phyloP scores from a whole-genome alignment of 2,329 filamentous ascomycete genomes.

The Aquanectria penicillioides region DNA sequence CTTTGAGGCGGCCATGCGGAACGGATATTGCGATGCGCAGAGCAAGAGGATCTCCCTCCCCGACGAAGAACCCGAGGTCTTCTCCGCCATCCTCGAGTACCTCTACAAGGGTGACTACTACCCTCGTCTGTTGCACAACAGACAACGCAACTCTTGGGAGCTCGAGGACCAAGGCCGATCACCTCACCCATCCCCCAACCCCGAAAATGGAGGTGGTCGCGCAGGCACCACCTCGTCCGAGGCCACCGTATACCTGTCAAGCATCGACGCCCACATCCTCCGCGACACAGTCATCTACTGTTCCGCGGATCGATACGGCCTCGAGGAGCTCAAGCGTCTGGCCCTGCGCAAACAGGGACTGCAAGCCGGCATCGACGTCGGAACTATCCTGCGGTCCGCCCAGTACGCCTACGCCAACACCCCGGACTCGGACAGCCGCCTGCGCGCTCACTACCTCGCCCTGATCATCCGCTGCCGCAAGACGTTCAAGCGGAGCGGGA shows the following conservation, averaged over 20 bases:
- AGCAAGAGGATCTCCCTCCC: constrained; percentile 80
- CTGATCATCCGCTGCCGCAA: constrained; percentile 97
- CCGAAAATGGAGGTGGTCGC: constrained; percentile 56
- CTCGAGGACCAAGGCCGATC: constrained; percentile 74
- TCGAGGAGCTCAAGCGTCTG: constrained; percentile 92
- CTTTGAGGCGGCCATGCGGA: constrained; percentile 78
- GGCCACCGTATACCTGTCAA: constrained; percentile 75
- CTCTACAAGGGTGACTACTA: constrained; percentile 98
- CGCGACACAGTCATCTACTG: constrained; percentile 96
- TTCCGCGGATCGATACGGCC: constrained; percentile 86
- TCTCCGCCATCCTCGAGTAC: constrained; percentile 94
- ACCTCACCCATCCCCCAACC: constrained; percentile 63
- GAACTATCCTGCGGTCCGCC: constrained; percentile 89
- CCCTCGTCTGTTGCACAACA: constrained; percentile 87
- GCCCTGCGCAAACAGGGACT: constrained; percentile 94
- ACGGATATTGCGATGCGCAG: constrained; percentile 78
- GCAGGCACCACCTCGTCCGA: constrained; percentile 57
- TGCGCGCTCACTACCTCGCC: constrained; percentile 96
- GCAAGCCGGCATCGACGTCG: constrained; percentile 91
- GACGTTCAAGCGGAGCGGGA: constrained; percentile 97
- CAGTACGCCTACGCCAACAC: constrained; percentile 97
- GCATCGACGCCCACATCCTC: constrained; percentile 80
- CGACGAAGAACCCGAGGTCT: constrained; percentile 87
- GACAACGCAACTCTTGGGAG: constrained; percentile 86
- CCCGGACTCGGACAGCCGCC: constrained; percentile 88